phyloP scores from a whole-genome alignment of 495 filamentous ascomycete genomes.

The Paragyromitra xinjiangensis region DNA sequence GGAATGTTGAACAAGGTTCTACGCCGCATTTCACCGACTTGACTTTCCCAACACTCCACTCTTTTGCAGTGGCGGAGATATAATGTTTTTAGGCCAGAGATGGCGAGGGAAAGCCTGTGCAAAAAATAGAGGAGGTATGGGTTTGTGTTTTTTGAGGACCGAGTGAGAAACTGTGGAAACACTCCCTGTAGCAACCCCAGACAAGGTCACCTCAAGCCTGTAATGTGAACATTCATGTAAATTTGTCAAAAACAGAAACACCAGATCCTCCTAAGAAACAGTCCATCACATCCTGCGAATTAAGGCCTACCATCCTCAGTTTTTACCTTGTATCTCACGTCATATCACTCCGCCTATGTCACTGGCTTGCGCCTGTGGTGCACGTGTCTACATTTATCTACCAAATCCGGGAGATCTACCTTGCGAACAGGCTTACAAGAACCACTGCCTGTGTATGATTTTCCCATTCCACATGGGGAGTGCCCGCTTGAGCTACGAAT shows the following conservation, averaged over 20 bases:
- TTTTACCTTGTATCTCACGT: not conserved
- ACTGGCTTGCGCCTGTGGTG: not conserved
- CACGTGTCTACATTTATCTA: not conserved
- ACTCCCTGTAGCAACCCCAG: no score
- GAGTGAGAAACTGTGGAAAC: conserved; percentile 2
- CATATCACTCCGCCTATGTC: not conserved
- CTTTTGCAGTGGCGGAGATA: not conserved
- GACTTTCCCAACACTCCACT: not conserved
- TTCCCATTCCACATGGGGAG: no score
- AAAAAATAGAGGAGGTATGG: not conserved
- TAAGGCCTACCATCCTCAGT: not conserved
- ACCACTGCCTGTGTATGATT: not conserved
- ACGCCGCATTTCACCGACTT: not conserved
- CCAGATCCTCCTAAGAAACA: not conserved
- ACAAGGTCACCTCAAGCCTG: not conserved
- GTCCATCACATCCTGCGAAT: not conserved
- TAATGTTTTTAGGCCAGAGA: not conserved
- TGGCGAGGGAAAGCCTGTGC: not conserved
- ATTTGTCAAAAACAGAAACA: not conserved
- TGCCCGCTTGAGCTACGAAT: not conserved
- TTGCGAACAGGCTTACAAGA: not conserved
- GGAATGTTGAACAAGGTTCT: not conserved
- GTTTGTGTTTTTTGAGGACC: not conserved
- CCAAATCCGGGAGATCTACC: not conserved
- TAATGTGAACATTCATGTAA: not conserved